phyloP scores from a whole-genome alignment of 2,329 filamentous ascomycete species.

The Penicillium sp. region DNA sequence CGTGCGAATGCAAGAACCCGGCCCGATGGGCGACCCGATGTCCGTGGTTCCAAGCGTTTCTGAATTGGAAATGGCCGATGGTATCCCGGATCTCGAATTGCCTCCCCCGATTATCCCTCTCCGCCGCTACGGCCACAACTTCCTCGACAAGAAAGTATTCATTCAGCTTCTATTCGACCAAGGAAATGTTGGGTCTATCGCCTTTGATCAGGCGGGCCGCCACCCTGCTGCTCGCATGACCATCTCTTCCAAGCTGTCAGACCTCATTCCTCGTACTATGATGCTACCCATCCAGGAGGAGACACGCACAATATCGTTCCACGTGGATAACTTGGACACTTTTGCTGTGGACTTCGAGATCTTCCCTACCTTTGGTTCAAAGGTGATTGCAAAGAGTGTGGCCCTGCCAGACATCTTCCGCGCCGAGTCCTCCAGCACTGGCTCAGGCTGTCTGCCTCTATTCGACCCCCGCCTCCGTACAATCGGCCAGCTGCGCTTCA shows the following conservation, averaged over 20 bases:
- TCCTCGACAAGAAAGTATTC: slow-evolving; percentile 95
- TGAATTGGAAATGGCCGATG: slow-evolving; percentile 70
- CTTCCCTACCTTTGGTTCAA: slow-evolving; percentile 94
- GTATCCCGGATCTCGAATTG: slow-evolving; percentile 86
- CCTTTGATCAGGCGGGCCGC: slow-evolving; percentile 97
- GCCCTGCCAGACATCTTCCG: slow-evolving; percentile 86
- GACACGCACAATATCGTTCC: slow-evolving; percentile 88
- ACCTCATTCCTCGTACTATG: slow-evolving; percentile 94
- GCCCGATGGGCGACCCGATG: slow-evolving; percentile 28
- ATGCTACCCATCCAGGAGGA: slow-evolving; percentile 96
- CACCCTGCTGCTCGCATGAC: slow-evolving; percentile 93
- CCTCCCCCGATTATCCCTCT: slow-evolving; percentile 95
- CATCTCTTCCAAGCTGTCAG: slow-evolving; percentile 93
- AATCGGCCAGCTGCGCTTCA: slow-evolving; percentile 92
- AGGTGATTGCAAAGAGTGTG: slow-evolving; percentile 94
- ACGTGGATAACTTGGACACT: slow-evolving; percentile 87
- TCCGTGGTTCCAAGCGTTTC: slow-evolving; percentile 41
- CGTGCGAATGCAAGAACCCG: slow-evolving; percentile 30
- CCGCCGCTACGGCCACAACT: slow-evolving; percentile 94
- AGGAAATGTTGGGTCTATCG: slow-evolving; percentile 64
- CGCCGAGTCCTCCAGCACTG: slow-evolving; percentile 70
- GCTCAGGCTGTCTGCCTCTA: slow-evolving; percentile 79
- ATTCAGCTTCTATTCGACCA: slow-evolving; percentile 89
- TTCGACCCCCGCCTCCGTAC: slow-evolving; percentile 89
- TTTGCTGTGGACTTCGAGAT: slow-evolving; percentile 98